A percentile compares a stretch with the other conserved stretches of the same genome.
Evolutionary conservation across 345 rosid species (phyloP).

Genomic region (Cardamine occulta): DNA sequence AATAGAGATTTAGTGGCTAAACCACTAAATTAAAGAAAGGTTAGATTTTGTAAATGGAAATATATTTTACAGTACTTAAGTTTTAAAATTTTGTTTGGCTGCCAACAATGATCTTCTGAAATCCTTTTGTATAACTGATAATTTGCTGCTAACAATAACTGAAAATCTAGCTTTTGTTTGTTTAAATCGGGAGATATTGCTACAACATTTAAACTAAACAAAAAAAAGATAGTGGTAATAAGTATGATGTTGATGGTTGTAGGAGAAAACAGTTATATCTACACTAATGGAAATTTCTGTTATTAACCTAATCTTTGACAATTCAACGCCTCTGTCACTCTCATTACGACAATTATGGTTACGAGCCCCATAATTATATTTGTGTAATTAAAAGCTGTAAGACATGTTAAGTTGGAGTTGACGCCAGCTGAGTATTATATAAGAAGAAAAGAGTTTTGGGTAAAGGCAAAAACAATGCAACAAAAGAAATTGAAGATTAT

Average conservation of each 20-base stretch:
- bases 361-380: not conserved
- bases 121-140: not conserved
- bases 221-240: not conserved
- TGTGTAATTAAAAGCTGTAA: too few relatives aligned
- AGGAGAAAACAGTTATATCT: not conserved
- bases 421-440: not conserved
- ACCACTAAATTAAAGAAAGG: not conserved
- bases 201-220: not conserved
- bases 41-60: not conserved
- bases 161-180: not conserved
- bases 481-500: slow-evolving; percentile 28
- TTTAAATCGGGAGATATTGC: not conserved
- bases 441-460: not conserved
- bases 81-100: not conserved
- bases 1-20: not conserved
- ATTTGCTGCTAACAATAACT: not conserved
- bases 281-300: slow-evolving; percentile 1
- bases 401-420: not conserved
- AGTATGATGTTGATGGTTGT: not conserved
- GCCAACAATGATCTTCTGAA: not conserved
- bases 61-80: not conserved
- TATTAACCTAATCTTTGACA: not conserved
- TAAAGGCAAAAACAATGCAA: not conserved
- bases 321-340: not conserved
- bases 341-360: not conserved